Evolutionary conservation across 2,329 filamentous ascomycete genomes (phyloP).

Genomic region (Diaporthe citrichinensis): DNA sequence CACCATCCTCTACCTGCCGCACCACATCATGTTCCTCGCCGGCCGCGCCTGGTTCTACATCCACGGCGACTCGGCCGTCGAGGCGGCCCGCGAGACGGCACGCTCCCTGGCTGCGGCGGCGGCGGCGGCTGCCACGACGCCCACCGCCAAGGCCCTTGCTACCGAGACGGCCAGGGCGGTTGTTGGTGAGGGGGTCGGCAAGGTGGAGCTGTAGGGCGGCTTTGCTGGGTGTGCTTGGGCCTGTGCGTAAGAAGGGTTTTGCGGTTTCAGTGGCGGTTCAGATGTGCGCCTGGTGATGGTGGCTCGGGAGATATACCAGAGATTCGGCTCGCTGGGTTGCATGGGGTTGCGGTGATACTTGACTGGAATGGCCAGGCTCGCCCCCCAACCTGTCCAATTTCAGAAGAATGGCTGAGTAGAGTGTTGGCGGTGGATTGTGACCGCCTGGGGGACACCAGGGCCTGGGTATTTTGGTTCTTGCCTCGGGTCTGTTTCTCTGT

Average conservation of each 20-base stretch:
- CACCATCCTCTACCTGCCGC: constrained; percentile 91
- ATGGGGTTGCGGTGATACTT: not conserved
- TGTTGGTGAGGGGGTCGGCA: constrained; percentile 49
- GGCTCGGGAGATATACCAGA: not conserved
- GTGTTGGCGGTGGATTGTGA: not conserved
- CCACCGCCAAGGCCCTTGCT: constrained; percentile 47
- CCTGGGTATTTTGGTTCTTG: not conserved
- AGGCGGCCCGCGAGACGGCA: constrained; percentile 60
- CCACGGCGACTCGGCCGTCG: constrained; percentile 79
- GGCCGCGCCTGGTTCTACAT: constrained; percentile 96
- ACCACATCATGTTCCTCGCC: constrained; percentile 87
- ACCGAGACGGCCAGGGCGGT: constrained; percentile 46
- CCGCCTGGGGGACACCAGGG: not conserved
- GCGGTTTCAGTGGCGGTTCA: too few species aligned
- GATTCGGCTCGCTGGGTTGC: not conserved
- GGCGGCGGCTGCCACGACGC: constrained; percentile 17
- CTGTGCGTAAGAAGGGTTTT: not conserved
- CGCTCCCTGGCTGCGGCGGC: constrained; percentile 50
- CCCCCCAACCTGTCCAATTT: not conserved
- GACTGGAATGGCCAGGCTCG: not conserved
- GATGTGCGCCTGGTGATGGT: not conserved
- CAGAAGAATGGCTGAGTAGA: not conserved
- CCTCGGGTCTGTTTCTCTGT: not conserved
- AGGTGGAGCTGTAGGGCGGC: constrained; percentile 53
- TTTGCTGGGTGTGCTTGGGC: not conserved